Conservation (phyloP, 2,329 filamentous ascomycete species). For the Alternaria arborescens region DNA sequence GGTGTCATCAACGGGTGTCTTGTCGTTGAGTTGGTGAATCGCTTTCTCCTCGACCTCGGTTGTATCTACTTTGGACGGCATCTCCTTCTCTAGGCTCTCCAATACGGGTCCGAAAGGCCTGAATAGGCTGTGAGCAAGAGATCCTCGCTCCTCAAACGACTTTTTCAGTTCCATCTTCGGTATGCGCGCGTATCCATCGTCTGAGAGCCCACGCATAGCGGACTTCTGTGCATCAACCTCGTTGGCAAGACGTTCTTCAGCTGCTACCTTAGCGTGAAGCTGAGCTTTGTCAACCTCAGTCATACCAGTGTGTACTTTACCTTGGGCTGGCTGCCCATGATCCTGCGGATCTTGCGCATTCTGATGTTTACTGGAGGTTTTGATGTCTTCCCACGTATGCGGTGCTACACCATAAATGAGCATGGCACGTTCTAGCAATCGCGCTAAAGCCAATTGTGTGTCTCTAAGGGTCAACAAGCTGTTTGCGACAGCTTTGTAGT, state of each 20-base stretch:
- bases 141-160: constrained; percentile 31
- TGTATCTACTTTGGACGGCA: constrained; percentile 8
- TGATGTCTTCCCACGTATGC: constrained; percentile 17
- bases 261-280: constrained; percentile 23
- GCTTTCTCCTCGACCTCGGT: constrained; percentile 18
- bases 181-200: constrained; percentile 35
- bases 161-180: constrained; percentile 23
- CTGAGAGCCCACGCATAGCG: constrained; percentile 41
- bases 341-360: neutral
- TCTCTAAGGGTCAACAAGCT: constrained; percentile 40
- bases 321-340: neutral
- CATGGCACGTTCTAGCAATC: constrained; percentile 37
- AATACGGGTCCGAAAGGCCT: constrained; percentile 41
- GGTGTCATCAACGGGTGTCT: constrained; percentile 34
- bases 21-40: constrained; percentile 27
- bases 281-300: constrained; percentile 13
- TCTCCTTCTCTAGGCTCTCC: constrained; percentile 35
- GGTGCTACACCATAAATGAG: constrained; percentile 30
- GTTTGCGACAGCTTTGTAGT: constrained; percentile 34
- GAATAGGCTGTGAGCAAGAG: constrained; percentile 43
- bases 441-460: constrained; percentile 39
- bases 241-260: constrained; percentile 33
- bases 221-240: constrained; percentile 40
- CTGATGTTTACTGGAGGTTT: neutral
- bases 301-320: neutral